A percentile compares a stretch with the other conserved stretches of the same genome.
Evolutionary conservation across 2,329 filamentous ascomycete species (phyloP).

Genomic region (Colletotrichum lupini): DNA sequence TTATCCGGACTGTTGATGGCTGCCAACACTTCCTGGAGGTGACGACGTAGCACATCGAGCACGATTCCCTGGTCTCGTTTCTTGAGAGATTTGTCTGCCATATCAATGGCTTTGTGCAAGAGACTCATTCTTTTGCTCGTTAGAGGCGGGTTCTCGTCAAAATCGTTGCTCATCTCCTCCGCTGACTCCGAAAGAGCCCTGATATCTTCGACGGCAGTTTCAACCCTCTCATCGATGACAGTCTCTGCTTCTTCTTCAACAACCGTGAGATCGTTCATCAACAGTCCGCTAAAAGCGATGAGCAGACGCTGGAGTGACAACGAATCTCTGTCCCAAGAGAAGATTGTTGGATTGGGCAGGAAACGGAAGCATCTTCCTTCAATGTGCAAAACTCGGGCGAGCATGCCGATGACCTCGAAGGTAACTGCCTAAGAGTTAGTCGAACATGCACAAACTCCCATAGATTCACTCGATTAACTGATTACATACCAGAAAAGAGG

Average conservation of each 20-base stretch:
- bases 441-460: neutral
- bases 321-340: slow-evolving; percentile 62
- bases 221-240: slow-evolving; percentile 32
- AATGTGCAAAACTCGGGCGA: slow-evolving; percentile 49
- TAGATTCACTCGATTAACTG: too few relatives aligned
- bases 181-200: neutral
- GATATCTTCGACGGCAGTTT: neutral
- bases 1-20: slow-evolving; percentile 52
- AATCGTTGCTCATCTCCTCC: neutral
- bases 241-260: slow-evolving; percentile 20
- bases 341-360: slow-evolving; percentile 59
- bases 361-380: slow-evolving; percentile 50
- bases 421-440: slow-evolving; percentile 39
- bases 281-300: slow-evolving; percentile 47
- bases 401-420: slow-evolving; percentile 55
- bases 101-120: slow-evolving; percentile 3
- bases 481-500: slow-evolving; percentile 40
- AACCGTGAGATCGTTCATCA: slow-evolving; percentile 38
- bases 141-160: neutral
- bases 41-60: slow-evolving; percentile 58
- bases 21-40: slow-evolving; percentile 59
- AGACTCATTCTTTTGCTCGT: neutral
- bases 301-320: slow-evolving; percentile 57
- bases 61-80: slow-evolving; percentile 48
- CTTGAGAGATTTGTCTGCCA: slow-evolving; percentile 33